Base-by-base conservation (phyloP, 352 stramenopile species). In the Phytophthora agathidicida region DNA sequence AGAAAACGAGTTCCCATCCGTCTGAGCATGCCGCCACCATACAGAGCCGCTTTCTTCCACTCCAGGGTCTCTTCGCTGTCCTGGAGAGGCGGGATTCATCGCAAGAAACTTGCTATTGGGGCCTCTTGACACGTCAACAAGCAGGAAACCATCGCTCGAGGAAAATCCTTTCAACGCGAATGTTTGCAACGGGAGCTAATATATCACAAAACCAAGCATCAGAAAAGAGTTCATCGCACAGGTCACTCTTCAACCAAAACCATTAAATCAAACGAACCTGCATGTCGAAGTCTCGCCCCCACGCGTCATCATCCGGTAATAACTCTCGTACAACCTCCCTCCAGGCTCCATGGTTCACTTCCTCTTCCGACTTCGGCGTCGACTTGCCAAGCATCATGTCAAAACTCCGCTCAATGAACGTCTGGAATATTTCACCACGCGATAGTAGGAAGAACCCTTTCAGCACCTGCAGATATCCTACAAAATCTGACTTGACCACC, bases 381-480 rank as follows among this genome's bases (percentile, higher is more conserved):
- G 83, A 83, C 11, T 73, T 80, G 10, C 54, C 7, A 0, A 68
- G 53, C 80, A 94, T 91, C 39, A 86, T 57, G 3, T 70, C 52
- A 32, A 72, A 77, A 52, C 66, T 89, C 2, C 77, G 68, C 32
- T 94, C 82, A 31, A 94, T 73, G 10, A 94, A 76, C 27, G 80
- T 72, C 52, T 92, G 80, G 38, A 91, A 91, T 10, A 94, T 41
- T 50, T 91, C 85, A 5, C 85, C 85, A 14, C 80, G 75, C 2
- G 77, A 68, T 3, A 91, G 35, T 20, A 94, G 39, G 44, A 89
- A 94, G 51, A 88, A 89, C 0, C 72, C 64, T 47, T 91, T 91
- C 13, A 94, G 54, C 6, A 71, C 55, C 22, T 74, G 66, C 20
- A 90, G 48, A 41, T 79, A 86, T 8, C 69, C 59, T 2, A 86